Base-by-base conservation (phyloP, 1,139 yeast species). In the Yarrowia galli region DNA sequence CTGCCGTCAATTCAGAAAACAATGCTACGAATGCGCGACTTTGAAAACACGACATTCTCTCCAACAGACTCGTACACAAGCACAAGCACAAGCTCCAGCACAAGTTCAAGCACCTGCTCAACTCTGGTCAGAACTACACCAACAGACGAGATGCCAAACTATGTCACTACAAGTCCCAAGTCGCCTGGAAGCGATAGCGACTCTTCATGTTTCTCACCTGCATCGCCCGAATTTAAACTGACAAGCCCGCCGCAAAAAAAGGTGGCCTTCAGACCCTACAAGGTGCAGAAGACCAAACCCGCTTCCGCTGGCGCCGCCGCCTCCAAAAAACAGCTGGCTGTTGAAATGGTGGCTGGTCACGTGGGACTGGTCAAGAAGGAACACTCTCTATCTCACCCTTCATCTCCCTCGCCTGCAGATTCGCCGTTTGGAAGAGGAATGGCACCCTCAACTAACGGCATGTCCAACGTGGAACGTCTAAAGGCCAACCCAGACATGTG, bases 401-500 rank as follows among this genome's bases (percentile, higher is more conserved):
- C 45, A 12, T 48, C 54, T 18, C 23, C 38, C 5, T 20, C 43
- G 32, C 45, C 60, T 2, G 15, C 45, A 16, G 60, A 53, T 23
- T 53, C 60, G 43, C 58, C 43, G 18, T 53, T 25, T 18, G 61
- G 61, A 54, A 2, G 61, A 12, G 61, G 61, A n/a, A 54, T 54
- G 61, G 61, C 46, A 1, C 46, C 36, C 5, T n/a, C 48, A 13
- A 23, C 43, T 1, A 54, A 20, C 36, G n/a, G 23, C 3, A n/a
- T 25, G 22, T 23, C 51, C 20, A 58, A 42, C 25, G 66, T 61
- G 36, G 46, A 61, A 12, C 54, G 56, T 13, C 66, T 61, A 18
- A 46, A 25, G 66, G 56, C 56, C 13, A 48, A 61, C n/a, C 56
- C 66, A 10, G 66, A 25, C 20, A 61, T 61, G 66, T 61, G 66